These are phyloP conservation scores for Yamadazyma diospyri DNA, from an alignment of 1,139 yeast genomes.

Conservation along the genomic window DNA sequence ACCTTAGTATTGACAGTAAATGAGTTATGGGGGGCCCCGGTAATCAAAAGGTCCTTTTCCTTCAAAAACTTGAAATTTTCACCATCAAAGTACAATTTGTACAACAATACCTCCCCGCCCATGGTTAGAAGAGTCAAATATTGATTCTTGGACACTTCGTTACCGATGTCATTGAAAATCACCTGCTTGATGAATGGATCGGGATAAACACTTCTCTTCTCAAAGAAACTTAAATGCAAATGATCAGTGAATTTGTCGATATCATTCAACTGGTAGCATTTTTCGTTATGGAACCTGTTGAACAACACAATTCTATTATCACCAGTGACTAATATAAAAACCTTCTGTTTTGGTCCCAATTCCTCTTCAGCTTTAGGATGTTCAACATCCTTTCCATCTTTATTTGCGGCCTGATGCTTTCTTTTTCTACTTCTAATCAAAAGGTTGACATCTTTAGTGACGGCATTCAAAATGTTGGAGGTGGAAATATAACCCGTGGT, in stretches of 20 bases:
- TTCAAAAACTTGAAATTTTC: constrained; percentile 47
- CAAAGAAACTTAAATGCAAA: constrained; percentile 53
- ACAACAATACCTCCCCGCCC: constrained; percentile 75
- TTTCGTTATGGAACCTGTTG: constrained; percentile 59
- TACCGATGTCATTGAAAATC: constrained; percentile 65
- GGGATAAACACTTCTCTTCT: constrained; percentile 56
- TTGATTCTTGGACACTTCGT: constrained; percentile 48
- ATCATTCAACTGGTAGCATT: constrained; percentile 61
- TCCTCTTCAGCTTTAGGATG: constrained; percentile 14
- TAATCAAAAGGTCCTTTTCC: constrained; percentile 44
- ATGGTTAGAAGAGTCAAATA: constrained; percentile 68
- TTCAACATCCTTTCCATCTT: constrained; percentile 11
- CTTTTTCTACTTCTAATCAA: constrained; percentile 30
- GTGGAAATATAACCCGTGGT: constrained; percentile 66
- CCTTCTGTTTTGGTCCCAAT: constrained; percentile 39
- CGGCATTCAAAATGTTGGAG: constrained; percentile 39
- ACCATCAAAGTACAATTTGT: constrained; percentile 55
- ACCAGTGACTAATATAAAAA: constrained; percentile 70
- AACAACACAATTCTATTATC: constrained; percentile 70
- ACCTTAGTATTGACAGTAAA: constrained; percentile 65
- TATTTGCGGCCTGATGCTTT: constrained; percentile 16
- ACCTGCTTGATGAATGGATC: constrained; percentile 77
- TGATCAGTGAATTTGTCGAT: constrained; percentile 56
- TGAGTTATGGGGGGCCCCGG: constrained; percentile 80
- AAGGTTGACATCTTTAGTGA: constrained; percentile 36